Evolutionary conservation across 805 yeast genomes (phyloP).

Genomic region (Metschnikowia rubicola): DNA sequence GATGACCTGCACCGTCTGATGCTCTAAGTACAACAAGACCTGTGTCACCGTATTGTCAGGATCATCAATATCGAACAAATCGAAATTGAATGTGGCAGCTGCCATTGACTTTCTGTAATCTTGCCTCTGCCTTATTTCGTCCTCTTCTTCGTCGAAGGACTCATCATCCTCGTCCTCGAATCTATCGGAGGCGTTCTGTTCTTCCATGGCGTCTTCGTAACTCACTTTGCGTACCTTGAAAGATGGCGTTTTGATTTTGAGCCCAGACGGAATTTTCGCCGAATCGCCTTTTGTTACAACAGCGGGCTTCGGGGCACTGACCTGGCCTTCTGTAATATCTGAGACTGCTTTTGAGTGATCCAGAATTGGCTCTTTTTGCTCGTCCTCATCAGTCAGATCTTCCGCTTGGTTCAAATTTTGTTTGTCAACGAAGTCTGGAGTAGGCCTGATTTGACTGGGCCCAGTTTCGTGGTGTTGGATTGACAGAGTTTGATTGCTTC

Average conservation of each 20-base stretch:
- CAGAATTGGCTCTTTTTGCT: too few species aligned
- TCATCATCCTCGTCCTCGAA: conserved; percentile 19
- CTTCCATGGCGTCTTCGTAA: conserved; percentile 9
- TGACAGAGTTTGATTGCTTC: too few species aligned
- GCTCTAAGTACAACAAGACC: conserved; percentile 80
- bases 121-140: conserved; percentile 40
- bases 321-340: neutral
- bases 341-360: too few species aligned
- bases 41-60: conserved; percentile 88
- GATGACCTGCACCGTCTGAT: conserved; percentile 89
- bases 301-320: neutral
- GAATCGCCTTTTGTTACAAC: neutral
- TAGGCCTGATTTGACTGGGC: too few species aligned
- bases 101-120: conserved; percentile 47
- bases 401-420: too few species aligned
- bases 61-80: conserved; percentile 74
- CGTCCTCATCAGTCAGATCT: too few species aligned
- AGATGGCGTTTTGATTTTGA: conserved; percentile 9
- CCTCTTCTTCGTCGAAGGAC: conserved; percentile 28
- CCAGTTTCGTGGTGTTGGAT: too few species aligned
- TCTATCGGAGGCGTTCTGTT: conserved; percentile 1
- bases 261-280: neutral
- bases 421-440: too few species aligned
- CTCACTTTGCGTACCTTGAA: conserved; percentile 18
- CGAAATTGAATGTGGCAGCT: conserved; percentile 62